Conservation (phyloP, 352 stramenopile genomes). For the Globisporangium emineosum region DNA sequence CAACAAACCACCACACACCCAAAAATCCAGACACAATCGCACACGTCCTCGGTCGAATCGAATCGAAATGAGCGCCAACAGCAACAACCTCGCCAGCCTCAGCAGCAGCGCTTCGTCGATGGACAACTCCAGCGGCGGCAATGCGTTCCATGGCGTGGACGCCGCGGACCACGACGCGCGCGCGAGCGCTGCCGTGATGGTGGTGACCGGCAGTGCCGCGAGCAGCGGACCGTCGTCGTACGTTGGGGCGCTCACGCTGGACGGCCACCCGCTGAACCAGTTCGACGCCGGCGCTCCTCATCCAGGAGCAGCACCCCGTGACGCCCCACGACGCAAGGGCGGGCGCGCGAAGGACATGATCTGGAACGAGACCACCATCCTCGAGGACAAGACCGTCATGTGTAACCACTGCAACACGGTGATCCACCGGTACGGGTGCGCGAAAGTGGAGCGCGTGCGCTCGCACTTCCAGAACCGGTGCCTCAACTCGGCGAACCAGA, state of each 20-base stretch:
- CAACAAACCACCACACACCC: not conserved
- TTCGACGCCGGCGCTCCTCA: not conserved
- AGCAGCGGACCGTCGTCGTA: not conserved
- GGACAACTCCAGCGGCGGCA: not conserved
- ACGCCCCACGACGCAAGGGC: constrained; percentile 35
- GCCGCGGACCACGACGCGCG: constrained; percentile 9
- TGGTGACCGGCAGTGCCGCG: not conserved
- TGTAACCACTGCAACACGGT: constrained; percentile 64
- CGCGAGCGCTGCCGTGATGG: not conserved
- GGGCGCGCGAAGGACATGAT: constrained; percentile 52
- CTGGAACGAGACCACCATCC: constrained; percentile 57
- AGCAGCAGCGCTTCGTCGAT: not conserved
- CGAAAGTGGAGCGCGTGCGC: constrained; percentile 72
- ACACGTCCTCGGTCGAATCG: not conserved
- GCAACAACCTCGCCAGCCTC: not conserved
- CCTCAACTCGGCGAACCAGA: constrained; percentile 11
- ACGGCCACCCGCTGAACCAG: constrained; percentile 12
- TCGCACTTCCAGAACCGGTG: constrained; percentile 69
- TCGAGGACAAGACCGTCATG: constrained; percentile 54
- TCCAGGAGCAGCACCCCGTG: not conserved
- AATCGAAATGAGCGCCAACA: not conserved
- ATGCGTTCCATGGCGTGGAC: constrained; percentile 1
- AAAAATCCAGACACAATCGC: not conserved
- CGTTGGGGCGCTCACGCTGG: constrained; percentile 5
- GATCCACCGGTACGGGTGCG: constrained; percentile 64